Evolutionary conservation across 768 basidiomycete genomes (phyloP), one percentile per base, ranked within the genome.

Genomic region (Naganishia friedmannii): DNA sequence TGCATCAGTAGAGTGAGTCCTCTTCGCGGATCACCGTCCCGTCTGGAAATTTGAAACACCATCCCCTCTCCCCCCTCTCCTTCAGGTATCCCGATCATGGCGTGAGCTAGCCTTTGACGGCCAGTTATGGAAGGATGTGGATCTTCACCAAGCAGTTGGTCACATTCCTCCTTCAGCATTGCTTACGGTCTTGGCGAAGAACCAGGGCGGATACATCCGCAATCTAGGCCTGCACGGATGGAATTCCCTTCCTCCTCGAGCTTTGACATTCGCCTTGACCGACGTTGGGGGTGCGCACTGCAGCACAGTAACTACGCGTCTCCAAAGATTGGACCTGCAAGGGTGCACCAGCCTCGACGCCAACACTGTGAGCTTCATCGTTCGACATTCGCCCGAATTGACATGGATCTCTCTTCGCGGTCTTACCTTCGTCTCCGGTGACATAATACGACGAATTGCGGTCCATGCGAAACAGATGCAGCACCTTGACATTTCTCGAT

Each of bases 81-180:
- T 12, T 5, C 23, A 63, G 60, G 60, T 63, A 10, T 63, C 60
- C 10, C 23, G 39, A 23, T 26, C 60, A 3, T 95, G 92, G 92
- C 87, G 86, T 65, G 78, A 82, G 2, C 85, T 93, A 46, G 87
- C 88, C 29, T 87, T 88, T 74, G 93, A 95, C 78, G 92, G 92
- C 17, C 90, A 92, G 75, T 84, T 94, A n/a, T 94, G 93, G 93
- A 75, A 81, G 53, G 77, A 85, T 68, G 83, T 91, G 39, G 85
- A 90, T 77, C 83, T 92, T 39, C 39, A 54, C 29, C 31, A 56
- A 13, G 68, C 42, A 56, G 21, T 48, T 37, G 58, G 53, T 17
- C 39, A 56, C 28, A 21, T 71, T 17, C 60, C 55, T 1, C 70
- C 65, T 1, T 58, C 65, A 7, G 32, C 65, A 15, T 34, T 65